Conservation (phyloP, 1,284 basidiomycete species). For the Phlebopus sp. region DNA sequence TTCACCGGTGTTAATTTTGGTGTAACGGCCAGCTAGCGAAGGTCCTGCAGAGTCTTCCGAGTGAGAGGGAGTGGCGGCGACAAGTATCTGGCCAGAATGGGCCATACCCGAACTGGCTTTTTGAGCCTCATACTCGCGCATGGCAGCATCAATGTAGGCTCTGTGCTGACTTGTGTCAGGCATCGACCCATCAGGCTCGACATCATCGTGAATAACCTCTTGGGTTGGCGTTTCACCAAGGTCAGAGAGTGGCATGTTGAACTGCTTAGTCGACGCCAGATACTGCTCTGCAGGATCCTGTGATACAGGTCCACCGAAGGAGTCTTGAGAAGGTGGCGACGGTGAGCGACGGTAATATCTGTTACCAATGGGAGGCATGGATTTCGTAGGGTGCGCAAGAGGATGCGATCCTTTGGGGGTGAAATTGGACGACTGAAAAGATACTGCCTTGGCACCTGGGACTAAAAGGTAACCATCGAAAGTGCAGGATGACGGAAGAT, state of each 20-base stretch:
- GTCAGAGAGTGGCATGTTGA: conserved; percentile 57
- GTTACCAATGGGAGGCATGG: conserved; percentile 21
- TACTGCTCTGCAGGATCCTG: conserved; percentile 46
- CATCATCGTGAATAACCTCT: conserved; percentile 21
- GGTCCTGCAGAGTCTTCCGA: conserved; percentile 23
- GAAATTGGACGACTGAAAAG: conserved; percentile 30
- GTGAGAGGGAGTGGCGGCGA: conserved; percentile 46
- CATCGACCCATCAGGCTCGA: conserved; percentile 19
- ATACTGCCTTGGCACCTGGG: conserved; percentile 28
- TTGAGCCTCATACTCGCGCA: conserved; percentile 27
- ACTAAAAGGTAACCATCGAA: conserved; percentile 26
- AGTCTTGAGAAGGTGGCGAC: conserved; percentile 51
- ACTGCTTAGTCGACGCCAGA: conserved; percentile 49
- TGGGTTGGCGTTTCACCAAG: conserved; percentile 39
- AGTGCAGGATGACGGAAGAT: conserved; percentile 17
- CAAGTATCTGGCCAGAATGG: conserved; percentile 36
- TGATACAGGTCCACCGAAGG: conserved; percentile 51
- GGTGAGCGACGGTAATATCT: conserved; percentile 32
- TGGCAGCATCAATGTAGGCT: conserved; percentile 21
- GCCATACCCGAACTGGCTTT: conserved; percentile 11
- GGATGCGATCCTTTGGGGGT: conserved; percentile 8
- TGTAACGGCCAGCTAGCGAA: conserved; percentile 17
- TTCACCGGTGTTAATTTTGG: conserved; percentile 4
- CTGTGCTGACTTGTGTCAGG: conserved; percentile 26
- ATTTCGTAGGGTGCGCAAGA: conserved; percentile 18